Evolutionary conservation across 1,284 basidiomycete genomes (phyloP), one percentile per base, ranked within the genome.

Genomic region (Cutaneotrichosporon arboriforme): DNA sequence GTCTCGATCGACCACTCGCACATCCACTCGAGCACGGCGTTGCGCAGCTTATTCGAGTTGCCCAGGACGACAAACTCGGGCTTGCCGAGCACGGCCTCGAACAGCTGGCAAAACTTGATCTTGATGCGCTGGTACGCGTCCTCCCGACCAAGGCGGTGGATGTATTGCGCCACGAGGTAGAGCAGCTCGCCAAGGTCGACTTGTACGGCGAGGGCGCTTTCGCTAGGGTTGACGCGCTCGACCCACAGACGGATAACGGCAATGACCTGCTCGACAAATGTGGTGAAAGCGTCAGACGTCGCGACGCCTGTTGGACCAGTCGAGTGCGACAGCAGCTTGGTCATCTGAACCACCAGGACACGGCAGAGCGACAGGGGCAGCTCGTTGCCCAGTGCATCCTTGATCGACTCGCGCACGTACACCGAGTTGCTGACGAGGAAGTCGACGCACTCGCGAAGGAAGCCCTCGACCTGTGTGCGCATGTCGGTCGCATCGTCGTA

Each of bases 371-470:
- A 78, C 18, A 84, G 83, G 58, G 84, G 85, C 23, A 91, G 75
- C 66, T 93, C 90, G 8, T 79, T 78, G 4, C 90, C 88, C 8
- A 93, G 73, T 0, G 89, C 88, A 56, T 90, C 88, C 65, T 84
- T 82, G 4, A 87, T 85, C 5, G 83, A 80, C 63, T 91, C 87
- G 15, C 88, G 81, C 26, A 86, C 81, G 46, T 83, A 78, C 3
- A 84, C 77, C 47, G 82, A 81, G 18, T 84, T 81, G 31, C 80
- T 77, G 13, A 86, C 75, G 34, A 92, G 76, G 43, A 86, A 76
- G 42, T 83, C 82, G n/a, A 88, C 84, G 34, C 88, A 79, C 54
- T 85, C 81, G 17, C 78, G 78, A 26, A 91, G 77, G 71, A 90
- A 91, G 37, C 74, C 74, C 21, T 81, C 79, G 14, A 88, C 79